Conservation (phyloP, 1,139 yeast genomes). For the Kodamaea sp. region DNA sequence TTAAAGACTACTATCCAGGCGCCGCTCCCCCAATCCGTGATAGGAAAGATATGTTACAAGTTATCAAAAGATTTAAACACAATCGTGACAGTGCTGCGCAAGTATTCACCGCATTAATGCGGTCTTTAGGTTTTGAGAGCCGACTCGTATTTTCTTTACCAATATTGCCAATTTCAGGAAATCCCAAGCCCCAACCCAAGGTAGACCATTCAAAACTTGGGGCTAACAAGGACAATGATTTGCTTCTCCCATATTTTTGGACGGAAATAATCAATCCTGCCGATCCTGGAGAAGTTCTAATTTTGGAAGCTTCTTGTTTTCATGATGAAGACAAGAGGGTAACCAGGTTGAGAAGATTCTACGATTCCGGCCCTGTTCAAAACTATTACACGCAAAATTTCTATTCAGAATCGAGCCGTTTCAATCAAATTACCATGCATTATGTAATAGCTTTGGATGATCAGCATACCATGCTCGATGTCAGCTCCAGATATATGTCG, state of each 20-base stretch:
- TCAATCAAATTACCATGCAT: conserved; percentile 38
- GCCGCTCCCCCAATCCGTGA: conserved; percentile 18
- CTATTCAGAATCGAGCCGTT: conserved; percentile 26
- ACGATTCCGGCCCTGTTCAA: conserved; percentile 1
- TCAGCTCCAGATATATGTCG: conserved; percentile 37
- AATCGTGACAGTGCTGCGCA: conserved; percentile 43
- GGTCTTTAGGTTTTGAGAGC: conserved; percentile 35
- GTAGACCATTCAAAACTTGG: conserved; percentile 22
- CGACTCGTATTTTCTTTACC: conserved; percentile 40
- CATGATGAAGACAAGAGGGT: conserved; percentile 33
- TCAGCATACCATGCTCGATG: conserved; percentile 27
- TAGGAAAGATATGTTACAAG: conserved; percentile 16
- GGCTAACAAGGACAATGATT: conserved; percentile 35
- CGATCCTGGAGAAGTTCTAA: conserved; percentile 25
- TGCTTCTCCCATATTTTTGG: conserved; percentile 44
- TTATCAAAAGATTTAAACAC: conserved; percentile 30
- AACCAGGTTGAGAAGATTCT: conserved; percentile 22
- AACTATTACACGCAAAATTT: conserved; percentile 19
- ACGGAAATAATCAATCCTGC: conserved; percentile 40
- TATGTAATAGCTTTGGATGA: conserved; percentile 30
- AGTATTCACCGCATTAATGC: conserved; percentile 32
- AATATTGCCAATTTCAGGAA: conserved; percentile 20
- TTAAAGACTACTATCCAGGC: conserved; percentile 23
- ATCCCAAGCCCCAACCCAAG: conserved; percentile 25
- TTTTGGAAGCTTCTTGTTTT: conserved; percentile 35